Evolutionary conservation across 177 flowering plant genomes (phyloP).

Genomic region (Tripterygium wilfordii): DNA sequence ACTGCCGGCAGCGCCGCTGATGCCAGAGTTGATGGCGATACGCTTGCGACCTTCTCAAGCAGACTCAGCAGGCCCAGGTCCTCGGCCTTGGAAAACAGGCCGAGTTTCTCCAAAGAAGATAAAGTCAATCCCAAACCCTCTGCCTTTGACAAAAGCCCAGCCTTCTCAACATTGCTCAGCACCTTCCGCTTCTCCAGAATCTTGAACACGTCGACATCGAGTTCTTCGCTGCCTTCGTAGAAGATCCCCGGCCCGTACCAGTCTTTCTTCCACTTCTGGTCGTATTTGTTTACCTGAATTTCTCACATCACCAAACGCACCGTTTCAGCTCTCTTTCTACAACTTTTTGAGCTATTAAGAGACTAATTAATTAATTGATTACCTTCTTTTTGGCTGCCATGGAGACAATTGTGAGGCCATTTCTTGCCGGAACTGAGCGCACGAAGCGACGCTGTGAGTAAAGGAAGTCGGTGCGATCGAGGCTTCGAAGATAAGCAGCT

Average conservation of each 20-base stretch:
- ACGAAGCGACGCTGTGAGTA: slow-evolving; percentile 16
- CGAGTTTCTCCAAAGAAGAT: slow-evolving; percentile 77
- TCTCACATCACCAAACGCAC: neutral
- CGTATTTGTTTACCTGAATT: slow-evolving; percentile 75
- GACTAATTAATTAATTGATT: neutral
- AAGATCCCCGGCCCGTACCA: slow-evolving; percentile 95
- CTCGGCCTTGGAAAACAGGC: slow-evolving; percentile 83
- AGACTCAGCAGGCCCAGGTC: slow-evolving; percentile 79
- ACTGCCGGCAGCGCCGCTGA: slow-evolving; percentile 64
- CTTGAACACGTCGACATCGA: slow-evolving; percentile 82
- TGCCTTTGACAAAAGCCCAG: slow-evolving; percentile 80
- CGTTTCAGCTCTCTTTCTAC: neutral
- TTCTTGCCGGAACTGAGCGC: slow-evolving; percentile 19
- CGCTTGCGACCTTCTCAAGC: slow-evolving; percentile 50
- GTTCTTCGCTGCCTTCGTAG: slow-evolving; percentile 65
- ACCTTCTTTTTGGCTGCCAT: slow-evolving; percentile 85
- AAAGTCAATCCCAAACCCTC: slow-evolving; percentile 80
- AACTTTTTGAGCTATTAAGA: neutral
- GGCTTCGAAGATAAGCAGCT: slow-evolving; percentile 15
- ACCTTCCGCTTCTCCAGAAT: slow-evolving; percentile 77
- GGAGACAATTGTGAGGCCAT: slow-evolving; percentile 34
- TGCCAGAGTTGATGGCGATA: slow-evolving; percentile 65
- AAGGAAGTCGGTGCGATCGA: slow-evolving; percentile 8
- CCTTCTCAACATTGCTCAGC: slow-evolving; percentile 75
- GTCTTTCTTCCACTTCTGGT: slow-evolving; percentile 63